Evolutionary conservation across 306 rosid species (phyloP).

Genomic region (Ziziphus jujuba): DNA sequence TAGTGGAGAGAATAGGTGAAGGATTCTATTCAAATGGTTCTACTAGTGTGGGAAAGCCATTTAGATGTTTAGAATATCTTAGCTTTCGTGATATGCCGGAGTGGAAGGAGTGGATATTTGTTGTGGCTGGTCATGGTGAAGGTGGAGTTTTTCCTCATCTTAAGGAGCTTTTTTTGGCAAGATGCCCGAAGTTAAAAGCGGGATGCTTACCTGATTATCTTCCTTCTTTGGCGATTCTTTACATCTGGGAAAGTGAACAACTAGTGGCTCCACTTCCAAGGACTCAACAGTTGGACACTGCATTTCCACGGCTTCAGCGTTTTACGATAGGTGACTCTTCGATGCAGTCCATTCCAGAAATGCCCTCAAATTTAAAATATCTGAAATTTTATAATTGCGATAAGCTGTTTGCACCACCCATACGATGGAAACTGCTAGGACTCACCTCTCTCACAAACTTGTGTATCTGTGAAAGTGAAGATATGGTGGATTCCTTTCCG

Average conservation of each 20-base stretch:
- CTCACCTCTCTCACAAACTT: not conserved
- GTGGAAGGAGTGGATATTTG: slow-evolving; percentile 10
- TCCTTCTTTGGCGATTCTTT: no score
- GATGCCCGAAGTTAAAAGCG: not conserved
- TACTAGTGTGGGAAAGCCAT: not conserved
- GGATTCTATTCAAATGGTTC: not conserved
- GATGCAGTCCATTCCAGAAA: slow-evolving; percentile 10
- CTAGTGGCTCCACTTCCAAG: no score
- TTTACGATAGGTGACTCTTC: not conserved
- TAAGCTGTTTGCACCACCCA: no score
- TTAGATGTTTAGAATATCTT: not conserved
- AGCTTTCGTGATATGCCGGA: not conserved
- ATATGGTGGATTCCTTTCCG: no score
- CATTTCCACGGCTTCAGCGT: not conserved
- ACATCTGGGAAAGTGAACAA: no score
- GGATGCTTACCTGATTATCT: no score
- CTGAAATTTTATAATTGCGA: not conserved
- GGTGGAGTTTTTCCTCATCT: slow-evolving; percentile 1
- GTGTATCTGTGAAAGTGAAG: no score
- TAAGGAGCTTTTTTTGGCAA: not conserved
- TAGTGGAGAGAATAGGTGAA: not conserved
- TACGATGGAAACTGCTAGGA: slow-evolving; percentile 24
- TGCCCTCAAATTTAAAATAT: not conserved
- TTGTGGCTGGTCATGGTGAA: not conserved
- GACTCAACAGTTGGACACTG: no score